A percentile compares a stretch with the other conserved stretches of the same genome.
phyloP scores from a whole-genome alignment of 1,284 basidiomycete species.

The Termitomyces sp. region DNA sequence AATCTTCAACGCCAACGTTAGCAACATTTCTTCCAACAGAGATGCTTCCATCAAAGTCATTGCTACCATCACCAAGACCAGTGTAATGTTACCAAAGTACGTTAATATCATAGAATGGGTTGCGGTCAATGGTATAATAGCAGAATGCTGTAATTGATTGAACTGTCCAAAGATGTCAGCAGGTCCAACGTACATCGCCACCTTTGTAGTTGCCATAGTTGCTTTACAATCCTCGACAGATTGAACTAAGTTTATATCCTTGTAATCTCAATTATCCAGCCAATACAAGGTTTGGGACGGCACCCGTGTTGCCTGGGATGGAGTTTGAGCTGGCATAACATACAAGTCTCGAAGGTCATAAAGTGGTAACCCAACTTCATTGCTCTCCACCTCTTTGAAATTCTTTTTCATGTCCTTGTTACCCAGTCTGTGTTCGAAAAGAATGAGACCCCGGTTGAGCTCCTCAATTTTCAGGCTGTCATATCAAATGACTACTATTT shows the following conservation, averaged over 20 bases:
- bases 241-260: slow-evolving; percentile 63
- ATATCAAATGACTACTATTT: too few species aligned
- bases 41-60: slow-evolving; percentile 37
- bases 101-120: slow-evolving; percentile 99
- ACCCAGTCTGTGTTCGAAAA: not conserved
- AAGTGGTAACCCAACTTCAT: not conserved
- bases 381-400: not conserved
- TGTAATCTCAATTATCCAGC: not conserved
- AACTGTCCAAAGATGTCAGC: slow-evolving; percentile 94
- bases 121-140: slow-evolving; percentile 90
- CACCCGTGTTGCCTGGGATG: not conserved
- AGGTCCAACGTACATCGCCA: slow-evolving; percentile 61
- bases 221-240: slow-evolving; percentile 35
- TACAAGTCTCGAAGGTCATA: not conserved
- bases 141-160: slow-evolving; percentile 90
- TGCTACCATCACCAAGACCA: slow-evolving; percentile 72
- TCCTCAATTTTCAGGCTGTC: too few species aligned
- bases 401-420: not conserved
- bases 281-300: not conserved
- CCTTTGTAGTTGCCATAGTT: not conserved
- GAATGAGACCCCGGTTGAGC: not conserved
- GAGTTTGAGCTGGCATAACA: not conserved
- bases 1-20: slow-evolving; percentile 68
- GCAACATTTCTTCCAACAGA: slow-evolving; percentile 50
- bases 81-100: slow-evolving; percentile 96